Base-by-base conservation (phyloP, 2,329 filamentous ascomycete species). In the Penicillium sumatraense region DNA sequence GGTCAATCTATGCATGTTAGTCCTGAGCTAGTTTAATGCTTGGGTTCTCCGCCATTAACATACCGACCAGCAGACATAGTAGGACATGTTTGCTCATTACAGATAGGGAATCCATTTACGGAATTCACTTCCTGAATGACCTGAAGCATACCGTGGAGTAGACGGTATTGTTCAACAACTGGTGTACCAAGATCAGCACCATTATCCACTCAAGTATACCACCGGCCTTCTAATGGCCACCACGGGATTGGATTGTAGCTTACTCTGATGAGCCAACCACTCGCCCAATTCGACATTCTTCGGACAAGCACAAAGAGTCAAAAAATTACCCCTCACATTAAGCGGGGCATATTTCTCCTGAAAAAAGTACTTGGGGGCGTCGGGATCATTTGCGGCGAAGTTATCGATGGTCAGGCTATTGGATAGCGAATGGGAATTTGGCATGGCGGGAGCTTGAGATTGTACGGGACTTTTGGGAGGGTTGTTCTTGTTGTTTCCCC, bases 301-400 rank as follows among this genome's bases (percentile, higher is more conserved):
- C 20, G 93, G 93, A 70, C 93, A 89, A 47, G 92, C 91, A 68
- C 93, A 96, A 56, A 98, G 78, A 10, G 93, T 97, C 88, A 96
- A 91, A 72, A 98, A 97, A 79, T 97, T 98, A 56, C 93, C 93
- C 80, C 93, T 96, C 69, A 97, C 93, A 62, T 96, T 96, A 69
- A 96, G 87, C 71, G 89, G 90, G 51, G 89, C 88, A 57, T 80
- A 80, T 65, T 79, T 80, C 68, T 81, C 78, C 61, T 78, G 76
- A 60, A 81, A 79, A 62, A 80, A 81, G 63, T 79, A 80, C 62
- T 80, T 81, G 29, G 75, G 72, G n/a, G 73, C 67, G 61, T 75
- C 71, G 53, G 78, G 73, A 29, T 75, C 73, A 59, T 75, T 75
- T 35, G 60, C 63, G 51, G 66, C 62, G 58, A 70, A 62, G 59